Base-by-base conservation (phyloP, 345 rosid species). In the Arabidopsis suecica region DNA sequence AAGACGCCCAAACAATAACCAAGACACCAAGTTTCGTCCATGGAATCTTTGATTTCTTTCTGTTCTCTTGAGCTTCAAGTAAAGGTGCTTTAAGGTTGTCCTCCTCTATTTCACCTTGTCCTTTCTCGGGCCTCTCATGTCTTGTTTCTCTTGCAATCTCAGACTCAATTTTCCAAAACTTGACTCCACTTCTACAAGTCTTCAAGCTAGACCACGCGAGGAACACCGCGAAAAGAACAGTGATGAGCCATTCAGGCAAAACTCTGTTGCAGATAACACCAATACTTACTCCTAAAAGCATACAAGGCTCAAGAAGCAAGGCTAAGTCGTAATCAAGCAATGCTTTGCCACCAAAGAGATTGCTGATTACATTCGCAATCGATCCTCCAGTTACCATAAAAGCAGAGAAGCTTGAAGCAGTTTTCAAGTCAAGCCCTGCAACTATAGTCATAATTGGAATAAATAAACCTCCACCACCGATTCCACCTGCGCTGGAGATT, bases 301-400 rank as follows among this genome's bases (percentile, higher is more conserved):
- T 86, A 65, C 88, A 83, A 1, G 98, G 98, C 81, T 94, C 89
- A 5, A 96, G 89, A 44, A 90, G 64, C 56, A 94, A 85, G 7
- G 95, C 89, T 59, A 91, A 85, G 25, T 90, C 95, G 12, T 84
- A 90, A 64, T 94, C 91, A 64, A 88, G 82, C 69, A 86, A 61
- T 54, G 79, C 58, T 72, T 77, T 82, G 1, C 79, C 83, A 11
- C 79, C 42, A 38, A 82, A 74, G 68, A 86, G 61, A 62, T 86
- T 77, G 81, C 74, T 87, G 41, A 86, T 62, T 7, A 91, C 95
- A 40, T 94, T 94, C 0, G 95, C 97, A 18, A 84, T 44, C 0
- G 98, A 91, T 5, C 98, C 96, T 22, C 95, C 97, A 0, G 97
- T 85, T 51, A 94, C 97, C 98, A 91, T 91, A 73, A 94, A 90